phyloP scores from a whole-genome alignment of 202 grass and related monocot genomes.

The Carex arenaria region DNA sequence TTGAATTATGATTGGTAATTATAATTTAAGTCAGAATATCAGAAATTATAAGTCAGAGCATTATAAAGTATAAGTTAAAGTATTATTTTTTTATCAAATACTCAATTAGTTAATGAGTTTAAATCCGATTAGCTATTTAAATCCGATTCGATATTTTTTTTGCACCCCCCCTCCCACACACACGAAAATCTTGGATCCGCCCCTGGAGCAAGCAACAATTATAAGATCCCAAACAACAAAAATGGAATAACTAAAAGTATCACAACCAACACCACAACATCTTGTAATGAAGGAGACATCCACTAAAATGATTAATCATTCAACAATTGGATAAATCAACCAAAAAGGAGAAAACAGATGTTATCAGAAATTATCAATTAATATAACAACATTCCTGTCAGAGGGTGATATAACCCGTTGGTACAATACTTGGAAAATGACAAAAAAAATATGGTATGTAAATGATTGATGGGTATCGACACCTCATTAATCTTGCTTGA shows the following conservation, averaged over 20 bases:
- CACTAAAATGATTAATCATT: not conserved
- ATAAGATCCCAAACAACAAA: not conserved
- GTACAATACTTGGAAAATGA: not conserved
- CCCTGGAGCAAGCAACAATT: not conserved
- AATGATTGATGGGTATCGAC: not conserved
- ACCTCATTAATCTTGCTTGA: constrained; percentile 83
- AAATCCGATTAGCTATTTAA: too few relatives aligned
- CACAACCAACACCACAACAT: not conserved
- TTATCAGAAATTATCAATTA: too few relatives aligned
- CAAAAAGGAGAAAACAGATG: not conserved
- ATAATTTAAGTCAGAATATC: too few relatives aligned
- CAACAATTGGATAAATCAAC: not conserved
- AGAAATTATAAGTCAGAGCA: too few relatives aligned
- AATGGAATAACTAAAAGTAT: not conserved
- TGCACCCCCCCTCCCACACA: too few relatives aligned
- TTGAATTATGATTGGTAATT: too few relatives aligned
- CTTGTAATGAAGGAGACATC: not conserved
- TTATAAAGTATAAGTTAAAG: too few relatives aligned
- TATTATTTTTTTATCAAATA: too few relatives aligned
- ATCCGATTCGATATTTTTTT: too few relatives aligned
- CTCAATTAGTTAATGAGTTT: too few relatives aligned
- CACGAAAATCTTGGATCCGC: too few relatives aligned
- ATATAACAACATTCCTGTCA: too few relatives aligned
- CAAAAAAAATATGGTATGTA: not conserved
- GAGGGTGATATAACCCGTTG: not conserved